Conservation (phyloP, 176 grass and related monocot genomes). For the Dactylis glomerata region DNA sequence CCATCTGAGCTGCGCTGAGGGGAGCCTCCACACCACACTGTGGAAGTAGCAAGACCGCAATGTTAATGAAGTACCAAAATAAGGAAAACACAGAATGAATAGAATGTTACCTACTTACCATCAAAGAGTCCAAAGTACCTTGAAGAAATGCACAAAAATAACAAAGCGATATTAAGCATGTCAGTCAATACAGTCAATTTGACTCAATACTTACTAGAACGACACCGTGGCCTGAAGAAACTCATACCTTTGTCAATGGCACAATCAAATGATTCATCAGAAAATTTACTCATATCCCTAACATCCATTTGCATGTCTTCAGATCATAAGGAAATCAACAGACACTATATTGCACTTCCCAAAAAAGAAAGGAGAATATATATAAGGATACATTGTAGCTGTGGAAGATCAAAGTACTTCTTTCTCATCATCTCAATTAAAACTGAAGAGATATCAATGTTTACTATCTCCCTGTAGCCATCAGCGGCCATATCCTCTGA, state of each 20-base stretch:
- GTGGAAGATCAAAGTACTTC: slow-evolving; percentile 68
- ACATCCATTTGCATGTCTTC: slow-evolving; percentile 98
- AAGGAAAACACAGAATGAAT: slow-evolving; percentile 3
- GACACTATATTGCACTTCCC: neutral
- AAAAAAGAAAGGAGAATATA: neutral
- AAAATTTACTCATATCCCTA: slow-evolving; percentile 82
- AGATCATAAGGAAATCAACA: slow-evolving; percentile 41
- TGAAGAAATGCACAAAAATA: slow-evolving; percentile 28
- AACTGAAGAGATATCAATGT: slow-evolving; percentile 90
- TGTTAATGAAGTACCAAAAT: slow-evolving; percentile 27
- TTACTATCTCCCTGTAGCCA: slow-evolving; percentile 81
- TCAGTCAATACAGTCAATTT: neutral
- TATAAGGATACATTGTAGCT: slow-evolving; percentile 81
- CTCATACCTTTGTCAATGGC: slow-evolving; percentile 89
- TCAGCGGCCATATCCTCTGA: slow-evolving; percentile 97
- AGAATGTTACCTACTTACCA: slow-evolving; percentile 62
- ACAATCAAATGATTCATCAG: slow-evolving; percentile 92
- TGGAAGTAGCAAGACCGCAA: slow-evolving; percentile 27
- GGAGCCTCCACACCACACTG: slow-evolving; percentile 92
- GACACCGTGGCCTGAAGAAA: slow-evolving; percentile 11
- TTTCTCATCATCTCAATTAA: slow-evolving; percentile 93
- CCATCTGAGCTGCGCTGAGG: slow-evolving; percentile 78
- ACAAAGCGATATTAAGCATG: slow-evolving; percentile 8
- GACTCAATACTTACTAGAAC: neutral
- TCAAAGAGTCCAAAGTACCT: slow-evolving; percentile 97